Evolutionary conservation across 176 grass and related monocot species (phyloP), one percentile per base, ranked within the genome.

Genomic region (Thinopyrum elongatum): DNA sequence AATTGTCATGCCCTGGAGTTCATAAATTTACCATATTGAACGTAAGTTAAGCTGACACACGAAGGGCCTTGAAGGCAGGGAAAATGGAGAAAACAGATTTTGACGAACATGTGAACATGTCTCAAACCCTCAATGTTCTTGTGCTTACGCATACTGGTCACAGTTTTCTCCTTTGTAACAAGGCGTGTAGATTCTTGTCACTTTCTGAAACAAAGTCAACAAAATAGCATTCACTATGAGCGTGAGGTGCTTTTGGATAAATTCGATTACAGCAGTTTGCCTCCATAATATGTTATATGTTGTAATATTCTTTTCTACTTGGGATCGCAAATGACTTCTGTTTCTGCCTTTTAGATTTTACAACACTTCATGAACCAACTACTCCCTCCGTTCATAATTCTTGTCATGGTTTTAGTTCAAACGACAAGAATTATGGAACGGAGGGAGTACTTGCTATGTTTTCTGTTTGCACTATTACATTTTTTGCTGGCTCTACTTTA

Each of bases 321-420:
- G 26, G 22, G 22, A 25, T 78, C n/a, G 60, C 41, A 74, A 78
- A 42, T 80, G 16, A 36, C 58, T 80, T 4, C n/a, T 63, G 8
- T 65, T 86, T 55, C 29, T 88, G n/a, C 19, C 42, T 79, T 83
- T 10, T 79, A 2, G 16, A 83, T 36, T 12, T 55, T 88, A 78
- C 60, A 36, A 5, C 10, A 33, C 80, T 77, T 77, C 46, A 23
- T 72, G 47, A 17, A 78, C 17, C 41, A 34, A 27, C 31, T 27
- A 26, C 38, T 10, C 38, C 38, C 38, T 39, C 38, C 9, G 2
- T 39, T 39, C 9, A 39, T 39, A 39, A 39, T 39, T 39, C 38
- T 39, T 39, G 38, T 39, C 38, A 39, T 39, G 38, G 38, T 39
- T 39, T 39, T 39, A 39, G 38, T 39, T 39, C 38, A 39, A 2